A percentile compares a stretch with the other conserved stretches of the same genome.
These are phyloP conservation scores for Hirschfeldia incana DNA, from an alignment of 345 rosid genomes.

Conservation along the genomic window DNA sequence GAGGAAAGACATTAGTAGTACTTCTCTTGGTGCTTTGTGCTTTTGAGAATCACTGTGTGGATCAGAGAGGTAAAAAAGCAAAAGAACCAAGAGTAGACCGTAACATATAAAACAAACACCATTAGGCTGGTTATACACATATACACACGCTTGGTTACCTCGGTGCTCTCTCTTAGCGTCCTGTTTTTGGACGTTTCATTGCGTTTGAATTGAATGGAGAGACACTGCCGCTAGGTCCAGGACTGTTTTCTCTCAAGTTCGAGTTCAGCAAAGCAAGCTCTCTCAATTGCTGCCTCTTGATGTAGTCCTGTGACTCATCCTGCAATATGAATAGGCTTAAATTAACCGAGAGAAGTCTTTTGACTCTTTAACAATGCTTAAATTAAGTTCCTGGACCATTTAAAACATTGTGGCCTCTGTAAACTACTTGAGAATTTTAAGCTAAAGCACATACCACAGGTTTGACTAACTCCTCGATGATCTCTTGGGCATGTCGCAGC, in stretches of 20 bases:
- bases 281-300: constrained; percentile 93
- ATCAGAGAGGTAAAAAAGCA: constrained; percentile 26
- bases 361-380: too few relatives aligned
- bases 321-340: constrained; percentile 32
- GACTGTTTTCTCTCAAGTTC: constrained; percentile 91
- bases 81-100: constrained; percentile 27
- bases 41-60: constrained; percentile 27
- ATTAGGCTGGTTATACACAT: constrained; percentile 30
- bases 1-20: constrained; percentile 9
- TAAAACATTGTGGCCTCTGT: background rate
- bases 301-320: constrained; percentile 96
- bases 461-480: constrained; percentile 87
- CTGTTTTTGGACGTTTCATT: constrained; percentile 96
- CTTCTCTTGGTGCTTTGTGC: constrained; percentile 12
- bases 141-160: constrained; percentile 18
- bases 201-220: constrained; percentile 96
- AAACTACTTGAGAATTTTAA: background rate
- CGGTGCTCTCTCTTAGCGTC: constrained; percentile 47
- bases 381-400: background rate
- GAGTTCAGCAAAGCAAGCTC: constrained; percentile 91
- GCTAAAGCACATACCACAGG: constrained; percentile 67
- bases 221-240: constrained; percentile 92
- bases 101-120: constrained; percentile 12
- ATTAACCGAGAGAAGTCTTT: background rate
- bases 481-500: constrained; percentile 72